Percentiles rank a stretch among this genome's conserved stretches.
These are phyloP conservation scores for Paraglomus occultum DNA, from an alignment of 192 early-diverging fungal genomes.

Conservation along the genomic window DNA sequence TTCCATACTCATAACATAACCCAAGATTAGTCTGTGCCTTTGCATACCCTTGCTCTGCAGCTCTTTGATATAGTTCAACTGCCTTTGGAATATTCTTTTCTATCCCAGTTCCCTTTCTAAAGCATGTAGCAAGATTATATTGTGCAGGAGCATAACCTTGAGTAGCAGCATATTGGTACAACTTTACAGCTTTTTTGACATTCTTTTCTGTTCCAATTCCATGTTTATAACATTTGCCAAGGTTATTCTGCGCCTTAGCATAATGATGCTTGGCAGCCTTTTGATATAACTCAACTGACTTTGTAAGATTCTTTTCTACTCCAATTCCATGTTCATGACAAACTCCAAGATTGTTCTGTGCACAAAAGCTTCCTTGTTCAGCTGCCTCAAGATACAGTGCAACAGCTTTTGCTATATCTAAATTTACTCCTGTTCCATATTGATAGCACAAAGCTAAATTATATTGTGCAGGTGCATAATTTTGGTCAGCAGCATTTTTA, in stretches of 20 bases:
- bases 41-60: conserved; percentile 55
- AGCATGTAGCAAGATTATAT: conserved; percentile 76
- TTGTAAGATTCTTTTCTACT: conserved; percentile 42
- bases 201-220: conserved; percentile 53
- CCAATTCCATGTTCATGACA: conserved; percentile 79
- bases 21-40: conserved; percentile 75
- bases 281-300: conserved; percentile 60
- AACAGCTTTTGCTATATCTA: conserved; percentile 65
- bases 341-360: conserved; percentile 79
- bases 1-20: conserved; percentile 69
- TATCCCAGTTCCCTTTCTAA: conserved; percentile 70
- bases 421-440: conserved; percentile 67
- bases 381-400: conserved; percentile 54
- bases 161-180: conserved; percentile 62
- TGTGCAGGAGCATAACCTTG: conserved; percentile 72
- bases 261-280: conserved; percentile 54
- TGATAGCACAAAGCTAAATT: conserved; percentile 85
- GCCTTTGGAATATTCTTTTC: conserved; percentile 59
- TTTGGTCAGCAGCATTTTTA: not conserved
- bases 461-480: conserved; percentile 36
- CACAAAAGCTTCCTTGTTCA: conserved; percentile 71
- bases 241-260: conserved; percentile 55
- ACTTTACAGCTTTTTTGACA: conserved; percentile 53
- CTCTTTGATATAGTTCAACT: conserved; percentile 56
- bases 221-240: conserved; percentile 61